Evolutionary conservation across 768 basidiomycete genomes (phyloP).

Genomic region (Leccinum barrowsii): DNA sequence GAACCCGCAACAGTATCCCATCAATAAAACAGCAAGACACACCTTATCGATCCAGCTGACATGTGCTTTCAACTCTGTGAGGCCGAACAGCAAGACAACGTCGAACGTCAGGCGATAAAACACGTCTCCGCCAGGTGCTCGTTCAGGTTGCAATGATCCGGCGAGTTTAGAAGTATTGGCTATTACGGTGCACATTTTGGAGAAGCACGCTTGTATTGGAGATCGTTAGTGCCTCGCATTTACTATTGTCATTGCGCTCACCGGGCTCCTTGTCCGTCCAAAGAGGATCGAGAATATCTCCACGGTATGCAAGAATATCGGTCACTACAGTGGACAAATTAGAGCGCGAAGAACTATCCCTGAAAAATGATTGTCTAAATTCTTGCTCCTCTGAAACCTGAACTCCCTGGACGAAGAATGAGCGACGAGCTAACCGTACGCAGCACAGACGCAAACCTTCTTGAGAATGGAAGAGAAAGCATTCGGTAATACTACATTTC

Average conservation of each 20-base stretch:
- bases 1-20: too few species aligned
- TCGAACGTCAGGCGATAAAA: conserved; percentile 26
- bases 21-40: neutral
- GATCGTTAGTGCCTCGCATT: neutral
- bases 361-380: conserved; percentile 9
- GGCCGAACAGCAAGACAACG: conserved; percentile 38
- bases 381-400: conserved; percentile 20
- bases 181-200: conserved; percentile 9
- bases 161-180: conserved; percentile 10
- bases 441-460: conserved; percentile 16
- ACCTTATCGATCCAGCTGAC: conserved; percentile 38
- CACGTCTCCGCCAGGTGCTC: neutral
- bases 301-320: conserved; percentile 16
- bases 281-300: neutral
- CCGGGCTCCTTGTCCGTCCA: conserved; percentile 17
- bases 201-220: conserved; percentile 1
- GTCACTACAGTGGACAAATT: neutral
- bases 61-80: conserved; percentile 44
- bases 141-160: neutral
- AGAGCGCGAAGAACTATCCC: neutral
- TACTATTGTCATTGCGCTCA: neutral
- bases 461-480: conserved; percentile 36
- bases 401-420: conserved; percentile 3
- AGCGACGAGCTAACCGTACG: neutral
- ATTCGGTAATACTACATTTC: conserved; percentile 29